These are phyloP conservation scores for Magnusiomyces ingens DNA, from an alignment of 1,139 yeast species.

Conservation along the genomic window DNA sequence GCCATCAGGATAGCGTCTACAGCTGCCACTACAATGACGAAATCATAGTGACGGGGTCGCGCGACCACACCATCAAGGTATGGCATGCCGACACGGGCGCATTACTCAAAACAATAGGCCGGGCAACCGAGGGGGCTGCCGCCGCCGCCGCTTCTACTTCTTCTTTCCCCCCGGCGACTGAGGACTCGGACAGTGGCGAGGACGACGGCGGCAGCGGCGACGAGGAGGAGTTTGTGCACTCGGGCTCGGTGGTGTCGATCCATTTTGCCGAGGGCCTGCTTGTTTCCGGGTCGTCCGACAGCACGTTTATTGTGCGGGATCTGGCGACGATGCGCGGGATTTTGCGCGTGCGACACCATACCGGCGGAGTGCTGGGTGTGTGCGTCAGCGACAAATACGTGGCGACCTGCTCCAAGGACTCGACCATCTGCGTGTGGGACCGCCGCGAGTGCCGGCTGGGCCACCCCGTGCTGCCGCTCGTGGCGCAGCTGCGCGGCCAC, in stretches of 20 bases:
- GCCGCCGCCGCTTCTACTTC: constrained; percentile 8
- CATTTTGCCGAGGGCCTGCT: constrained; percentile 29
- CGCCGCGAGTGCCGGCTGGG: constrained; percentile 16
- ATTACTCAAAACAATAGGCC: constrained; percentile 16
- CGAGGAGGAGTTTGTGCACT: constrained; percentile 22
- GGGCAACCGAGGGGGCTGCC: constrained; percentile 1
- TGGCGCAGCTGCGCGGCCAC: constrained; percentile 23
- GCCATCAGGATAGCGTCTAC: constrained; percentile 35
- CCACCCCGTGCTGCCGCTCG: constrained; percentile 2
- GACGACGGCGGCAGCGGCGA: background rate
- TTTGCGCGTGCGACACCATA: constrained; percentile 25
- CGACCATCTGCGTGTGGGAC: constrained; percentile 30
- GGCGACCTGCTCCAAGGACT: constrained; percentile 33
- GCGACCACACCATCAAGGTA: constrained; percentile 32
- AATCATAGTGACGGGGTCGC: constrained; percentile 33
- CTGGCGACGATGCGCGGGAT: constrained; percentile 24
- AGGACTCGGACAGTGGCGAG: background rate
- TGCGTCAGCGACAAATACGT: constrained; percentile 24
- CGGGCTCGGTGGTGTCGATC: constrained; percentile 33
- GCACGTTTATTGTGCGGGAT: constrained; percentile 32
- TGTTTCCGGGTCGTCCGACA: constrained; percentile 35
- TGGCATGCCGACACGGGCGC: constrained; percentile 31
- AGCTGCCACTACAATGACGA: constrained; percentile 32
- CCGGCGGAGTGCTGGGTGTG: constrained; percentile 31
- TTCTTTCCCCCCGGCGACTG: constrained; percentile 5